Base-by-base conservation (phyloP, 768 basidiomycete species). In the Melanogaster broomeanus region DNA sequence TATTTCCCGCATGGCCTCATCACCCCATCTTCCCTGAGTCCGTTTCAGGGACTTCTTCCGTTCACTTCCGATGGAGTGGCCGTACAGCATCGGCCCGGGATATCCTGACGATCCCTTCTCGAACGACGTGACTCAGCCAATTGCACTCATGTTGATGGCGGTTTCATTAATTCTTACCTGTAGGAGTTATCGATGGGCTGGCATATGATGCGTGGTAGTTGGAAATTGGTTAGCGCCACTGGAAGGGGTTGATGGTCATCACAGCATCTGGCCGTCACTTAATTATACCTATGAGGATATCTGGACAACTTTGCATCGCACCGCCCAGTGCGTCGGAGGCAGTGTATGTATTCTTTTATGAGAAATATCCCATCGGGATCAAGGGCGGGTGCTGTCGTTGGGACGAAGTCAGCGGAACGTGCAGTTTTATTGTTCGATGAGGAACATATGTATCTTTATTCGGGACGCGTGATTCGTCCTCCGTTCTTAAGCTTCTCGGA, bases 71-170 rank as follows among this genome's bases (percentile, higher is more conserved):
- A 61, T 47, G 24, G 34, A 31, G 31, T 45, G 35, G 18, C 10
- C 16, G 44, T 58, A 52, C 49, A 52, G 48, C 42, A 42, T 53
- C 66, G 66, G 66, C 12, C 66, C 63, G 66, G 57, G 37, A 55
- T 51, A 55, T 51, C 64, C 56, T 66, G 67, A 62, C 66, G 64
- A 67, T 67, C 66, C 52, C 67, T 63, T 65, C 63, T 59, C 62
- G 65, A 65, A 64, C 22, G 49, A 13, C 48, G 48, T 41, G 47
- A 38, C 55, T 59, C 55, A 48, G 63, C 54, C 57, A 63, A 51
- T 27, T 38, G 49, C 39, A 47, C 41, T 49, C 52, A 45, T 53
- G 57, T 51, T 53, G 42, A 10, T 55, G 54, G 48, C 53, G 30
- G 12, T 21, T 33, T 58, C 59, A 66, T 63, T 58, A 66, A 66